phyloP scores from a whole-genome alignment of 2,329 filamentous ascomycete species.

The Verticillium isaacii region DNA sequence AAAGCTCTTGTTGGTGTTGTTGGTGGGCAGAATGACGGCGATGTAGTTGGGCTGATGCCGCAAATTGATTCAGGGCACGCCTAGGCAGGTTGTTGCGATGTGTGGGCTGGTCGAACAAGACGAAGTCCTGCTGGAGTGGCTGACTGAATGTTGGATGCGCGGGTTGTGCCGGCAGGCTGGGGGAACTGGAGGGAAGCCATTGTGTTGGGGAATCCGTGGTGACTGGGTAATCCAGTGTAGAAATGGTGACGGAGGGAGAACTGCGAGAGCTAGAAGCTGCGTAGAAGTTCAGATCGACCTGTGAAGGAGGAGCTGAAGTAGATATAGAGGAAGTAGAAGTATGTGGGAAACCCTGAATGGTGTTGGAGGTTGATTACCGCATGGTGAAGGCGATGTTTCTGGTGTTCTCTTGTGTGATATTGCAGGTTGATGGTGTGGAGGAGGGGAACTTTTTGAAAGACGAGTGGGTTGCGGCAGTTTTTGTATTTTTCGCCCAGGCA shows the following conservation, averaged over 20 bases:
- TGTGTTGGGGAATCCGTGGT: slow-evolving; percentile 76
- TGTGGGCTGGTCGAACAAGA: slow-evolving; percentile 62
- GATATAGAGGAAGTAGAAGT: slow-evolving; percentile 10
- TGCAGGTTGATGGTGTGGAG: slow-evolving; percentile 24
- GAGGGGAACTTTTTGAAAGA: slow-evolving; percentile 23
- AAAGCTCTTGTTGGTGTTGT: slow-evolving; percentile 46
- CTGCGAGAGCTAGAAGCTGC: slow-evolving; percentile 54
- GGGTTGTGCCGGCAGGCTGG: slow-evolving; percentile 59
- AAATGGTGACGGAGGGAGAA: slow-evolving; percentile 57
- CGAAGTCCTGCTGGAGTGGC: slow-evolving; percentile 66
- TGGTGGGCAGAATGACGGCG: slow-evolving; percentile 40
- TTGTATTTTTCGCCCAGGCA: slow-evolving; percentile 1
- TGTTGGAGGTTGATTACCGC: slow-evolving; percentile 31
- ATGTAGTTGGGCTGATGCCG: slow-evolving; percentile 22
- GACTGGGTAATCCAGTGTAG: slow-evolving; percentile 64
- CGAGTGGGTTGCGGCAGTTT: slow-evolving; percentile 16
- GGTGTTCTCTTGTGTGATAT: slow-evolving; percentile 24
- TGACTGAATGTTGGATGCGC: slow-evolving; percentile 36
- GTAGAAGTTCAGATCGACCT: slow-evolving; percentile 65
- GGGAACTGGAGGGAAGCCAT: slow-evolving; percentile 72
- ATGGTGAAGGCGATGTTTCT: slow-evolving; percentile 41
- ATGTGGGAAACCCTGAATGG: slow-evolving; percentile 51
- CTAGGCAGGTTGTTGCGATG: slow-evolving; percentile 38
- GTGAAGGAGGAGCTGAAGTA: slow-evolving; percentile 47
- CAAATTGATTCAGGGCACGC: slow-evolving; percentile 32